Conservation (phyloP, 202 grass and related monocot genomes). For the Schoenoplectus tabernaemontani region DNA sequence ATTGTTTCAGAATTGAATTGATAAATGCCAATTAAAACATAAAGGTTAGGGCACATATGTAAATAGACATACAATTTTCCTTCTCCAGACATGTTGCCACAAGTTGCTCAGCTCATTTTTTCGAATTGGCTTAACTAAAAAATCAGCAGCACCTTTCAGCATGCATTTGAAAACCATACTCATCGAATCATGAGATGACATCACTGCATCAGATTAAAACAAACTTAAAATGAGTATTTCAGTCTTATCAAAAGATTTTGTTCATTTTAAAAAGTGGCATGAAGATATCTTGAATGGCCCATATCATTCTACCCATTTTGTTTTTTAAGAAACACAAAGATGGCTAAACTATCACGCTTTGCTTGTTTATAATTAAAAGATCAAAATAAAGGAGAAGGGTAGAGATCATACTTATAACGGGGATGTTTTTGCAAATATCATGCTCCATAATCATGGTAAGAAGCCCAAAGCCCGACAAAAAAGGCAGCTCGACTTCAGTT, state of each 20-base stretch:
- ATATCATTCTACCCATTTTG: not conserved
- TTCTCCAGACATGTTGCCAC: constrained; percentile 99
- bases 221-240: not conserved
- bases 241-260: not conserved
- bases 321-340: not conserved
- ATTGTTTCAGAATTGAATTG: not conserved
- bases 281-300: not conserved
- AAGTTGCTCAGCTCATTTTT: constrained; percentile 92
- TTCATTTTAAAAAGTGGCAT: not conserved
- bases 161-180: constrained; percentile 99
- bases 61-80: constrained; percentile 50
- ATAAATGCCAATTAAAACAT: not conserved
- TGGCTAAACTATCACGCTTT: not conserved
- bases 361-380: not conserved
- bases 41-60: not conserved
- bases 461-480: constrained; percentile 80
- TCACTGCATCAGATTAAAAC: constrained; percentile 57
- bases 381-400: not conserved
- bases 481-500: constrained; percentile 88
- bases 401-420: constrained; percentile 82
- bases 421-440: constrained; percentile 79
- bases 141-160: constrained; percentile 94
- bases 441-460: constrained; percentile 95
- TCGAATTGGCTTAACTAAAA: constrained; percentile 87
- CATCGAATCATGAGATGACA: constrained; percentile 93